Percentiles rank a stretch among this genome's conserved stretches.
Evolutionary conservation across 495 filamentous ascomycete genomes (phyloP).

Genomic region (Lichina pygmaea): DNA sequence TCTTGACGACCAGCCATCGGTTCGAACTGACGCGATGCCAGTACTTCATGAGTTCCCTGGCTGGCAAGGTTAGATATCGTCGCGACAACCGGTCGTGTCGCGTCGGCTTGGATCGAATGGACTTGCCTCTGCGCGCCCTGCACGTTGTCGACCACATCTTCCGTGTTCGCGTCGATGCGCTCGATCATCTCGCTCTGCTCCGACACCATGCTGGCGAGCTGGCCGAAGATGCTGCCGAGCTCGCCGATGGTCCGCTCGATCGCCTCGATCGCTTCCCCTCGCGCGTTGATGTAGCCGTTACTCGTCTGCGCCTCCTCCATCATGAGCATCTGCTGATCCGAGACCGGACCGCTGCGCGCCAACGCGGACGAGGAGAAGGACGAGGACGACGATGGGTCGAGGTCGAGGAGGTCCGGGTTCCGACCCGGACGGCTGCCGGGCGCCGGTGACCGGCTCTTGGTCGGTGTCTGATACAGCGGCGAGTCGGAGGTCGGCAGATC

Average conservation of each 20-base stretch:
- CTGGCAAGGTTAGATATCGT: no score
- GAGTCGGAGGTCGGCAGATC: conserved; percentile 27
- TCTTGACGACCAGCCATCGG: conserved; percentile 91
- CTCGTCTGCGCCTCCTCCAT: conserved; percentile 79
- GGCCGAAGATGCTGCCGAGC: conserved; percentile 84
- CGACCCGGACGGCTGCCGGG: conserved; percentile 19
- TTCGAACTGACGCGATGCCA: conserved; percentile 85
- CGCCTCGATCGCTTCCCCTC: conserved; percentile 86
- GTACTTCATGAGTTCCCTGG: conserved; percentile 64
- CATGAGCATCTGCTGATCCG: conserved; percentile 56
- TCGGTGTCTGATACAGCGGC: conserved; percentile 60
- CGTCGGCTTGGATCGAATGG: neutral
- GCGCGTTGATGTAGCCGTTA: conserved; percentile 75
- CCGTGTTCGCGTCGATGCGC: conserved; percentile 60
- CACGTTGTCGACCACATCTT: conserved; percentile 92
- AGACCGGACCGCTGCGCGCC: conserved; percentile 21
- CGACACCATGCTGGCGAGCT: conserved; percentile 89
- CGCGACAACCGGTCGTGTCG: neutral
- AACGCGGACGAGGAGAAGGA: conserved; percentile 25
- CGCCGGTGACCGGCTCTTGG: conserved; percentile 29
- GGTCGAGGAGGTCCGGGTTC: conserved; percentile 48
- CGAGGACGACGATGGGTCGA: conserved; percentile 51
- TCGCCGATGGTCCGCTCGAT: conserved; percentile 91
- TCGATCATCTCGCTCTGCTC: conserved; percentile 91
- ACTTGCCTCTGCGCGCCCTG: conserved; percentile 55